phyloP scores from a whole-genome alignment of 352 stramenopile genomes.

The Phytophthora fragariae region DNA sequence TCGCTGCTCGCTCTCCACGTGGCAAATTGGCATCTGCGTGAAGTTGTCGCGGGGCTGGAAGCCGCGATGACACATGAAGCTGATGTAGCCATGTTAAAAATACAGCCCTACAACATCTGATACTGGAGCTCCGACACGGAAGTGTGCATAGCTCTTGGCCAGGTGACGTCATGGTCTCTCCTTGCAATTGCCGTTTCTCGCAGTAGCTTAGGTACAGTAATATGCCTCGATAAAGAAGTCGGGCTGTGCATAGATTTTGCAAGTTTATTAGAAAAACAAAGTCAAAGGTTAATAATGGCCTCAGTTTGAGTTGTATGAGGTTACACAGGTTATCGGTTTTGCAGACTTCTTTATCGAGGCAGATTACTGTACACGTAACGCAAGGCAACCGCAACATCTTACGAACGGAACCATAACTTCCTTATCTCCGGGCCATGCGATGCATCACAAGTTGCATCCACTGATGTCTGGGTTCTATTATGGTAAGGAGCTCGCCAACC shows the following conservation, averaged over 20 bases:
- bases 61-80: constrained; percentile 15
- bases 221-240: too few relatives aligned
- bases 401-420: constrained; percentile 6
- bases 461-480: too few relatives aligned
- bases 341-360: too few relatives aligned
- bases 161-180: constrained; percentile 25
- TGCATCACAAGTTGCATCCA: too few relatives aligned
- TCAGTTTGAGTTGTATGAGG: too few relatives aligned
- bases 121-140: background rate
- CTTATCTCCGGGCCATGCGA: too few relatives aligned
- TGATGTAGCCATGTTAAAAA: constrained; percentile 30
- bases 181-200: background rate
- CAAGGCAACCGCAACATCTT: constrained; percentile 15
- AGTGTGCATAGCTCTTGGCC: constrained; percentile 21
- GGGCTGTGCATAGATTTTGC: too few relatives aligned
- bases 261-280: too few relatives aligned
- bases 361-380: constrained; percentile 6
- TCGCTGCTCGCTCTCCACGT: constrained; percentile 10
- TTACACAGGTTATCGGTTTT: too few relatives aligned
- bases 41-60: constrained; percentile 6
- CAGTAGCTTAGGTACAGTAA: too few relatives aligned
- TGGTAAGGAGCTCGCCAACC: background rate
- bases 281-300: too few relatives aligned
- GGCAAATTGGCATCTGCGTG: too few relatives aligned
- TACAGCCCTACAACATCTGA: constrained; percentile 1